Percentiles rank a stretch among this genome's conserved stretches.
Conservation (phyloP, 306 rosid species). For the Malus asiatica region DNA sequence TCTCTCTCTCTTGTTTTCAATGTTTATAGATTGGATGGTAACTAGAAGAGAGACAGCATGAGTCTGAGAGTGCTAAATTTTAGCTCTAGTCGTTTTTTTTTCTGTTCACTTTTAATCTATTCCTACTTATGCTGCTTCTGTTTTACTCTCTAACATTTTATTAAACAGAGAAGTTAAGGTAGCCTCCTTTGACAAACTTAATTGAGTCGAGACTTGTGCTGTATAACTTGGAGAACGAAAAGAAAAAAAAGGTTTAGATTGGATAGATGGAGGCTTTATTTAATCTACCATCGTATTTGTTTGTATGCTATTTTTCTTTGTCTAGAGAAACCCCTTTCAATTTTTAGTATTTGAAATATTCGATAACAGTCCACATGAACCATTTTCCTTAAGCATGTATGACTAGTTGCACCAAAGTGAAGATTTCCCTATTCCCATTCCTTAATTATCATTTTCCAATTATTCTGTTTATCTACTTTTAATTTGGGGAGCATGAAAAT, state of each 20-base stretch:
- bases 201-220: neutral
- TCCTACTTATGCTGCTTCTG: too few relatives aligned
- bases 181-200: neutral
- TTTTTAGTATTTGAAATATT: neutral
- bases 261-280: neutral
- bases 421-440: neutral
- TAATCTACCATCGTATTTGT: neutral
- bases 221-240: neutral
- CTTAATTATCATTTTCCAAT: neutral
- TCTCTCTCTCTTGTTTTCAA: neutral
- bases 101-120: neutral
- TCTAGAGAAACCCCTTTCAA: neutral
- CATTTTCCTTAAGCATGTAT: neutral
- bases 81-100: neutral
- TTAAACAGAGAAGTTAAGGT: too few relatives aligned
- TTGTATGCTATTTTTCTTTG: neutral
- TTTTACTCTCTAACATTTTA: too few relatives aligned
- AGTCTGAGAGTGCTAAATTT: neutral
- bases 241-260: neutral
- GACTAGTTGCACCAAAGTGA: neutral
- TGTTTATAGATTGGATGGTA: neutral
- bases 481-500: neutral
- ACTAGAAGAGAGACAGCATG: neutral
- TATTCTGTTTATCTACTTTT: neutral
- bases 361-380: neutral